A percentile compares a stretch with the other conserved stretches of the same genome.
phyloP scores from a whole-genome alignment of 2,329 filamentous ascomycete species.

The Fusarium decemcellulare region DNA sequence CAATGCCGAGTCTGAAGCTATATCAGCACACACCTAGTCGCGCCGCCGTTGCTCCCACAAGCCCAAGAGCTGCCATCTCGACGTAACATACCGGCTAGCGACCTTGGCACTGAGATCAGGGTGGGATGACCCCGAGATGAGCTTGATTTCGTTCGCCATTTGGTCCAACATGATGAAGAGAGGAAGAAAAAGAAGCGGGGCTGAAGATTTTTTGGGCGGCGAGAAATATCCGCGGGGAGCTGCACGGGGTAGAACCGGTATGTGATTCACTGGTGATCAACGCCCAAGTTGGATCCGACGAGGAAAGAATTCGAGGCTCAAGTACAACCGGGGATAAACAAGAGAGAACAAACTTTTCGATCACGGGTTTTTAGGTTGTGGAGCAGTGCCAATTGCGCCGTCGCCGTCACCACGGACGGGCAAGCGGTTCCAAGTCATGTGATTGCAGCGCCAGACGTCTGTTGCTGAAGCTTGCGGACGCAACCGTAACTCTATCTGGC shows the following conservation, averaged over 20 bases:
- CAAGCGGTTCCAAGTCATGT: constrained; percentile 34
- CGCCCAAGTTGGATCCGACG: constrained; percentile 16
- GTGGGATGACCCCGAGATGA: constrained; percentile 65
- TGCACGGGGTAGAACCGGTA: constrained; percentile 25
- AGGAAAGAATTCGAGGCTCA: constrained; percentile 4
- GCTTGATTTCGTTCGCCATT: constrained; percentile 69
- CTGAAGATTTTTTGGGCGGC: constrained; percentile 45
- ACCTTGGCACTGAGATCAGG: constrained; percentile 63
- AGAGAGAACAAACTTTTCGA: constrained; percentile 45
- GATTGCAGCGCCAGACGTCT: constrained; percentile 27
- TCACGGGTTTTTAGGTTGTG: constrained; percentile 42
- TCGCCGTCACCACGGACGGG: constrained; percentile 14
- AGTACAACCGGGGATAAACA: constrained; percentile 9
- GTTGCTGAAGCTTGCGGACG: constrained; percentile 16
- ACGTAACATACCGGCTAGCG: constrained; percentile 57
- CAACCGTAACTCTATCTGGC: constrained; percentile 28
- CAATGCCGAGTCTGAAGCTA: constrained; percentile 76
- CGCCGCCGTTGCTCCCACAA: constrained; percentile 9
- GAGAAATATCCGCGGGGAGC: constrained; percentile 40
- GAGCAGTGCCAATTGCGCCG: constrained; percentile 33
- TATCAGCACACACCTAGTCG: constrained; percentile 41
- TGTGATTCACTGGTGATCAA: constrained; percentile 40
- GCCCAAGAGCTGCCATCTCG: constrained; percentile 7
- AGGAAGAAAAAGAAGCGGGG: constrained; percentile 44
- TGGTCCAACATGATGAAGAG: constrained; percentile 55